Evolutionary conservation across 371 early-diverging fungal genomes (phyloP).

Genomic region (Mortierella sp.): DNA sequence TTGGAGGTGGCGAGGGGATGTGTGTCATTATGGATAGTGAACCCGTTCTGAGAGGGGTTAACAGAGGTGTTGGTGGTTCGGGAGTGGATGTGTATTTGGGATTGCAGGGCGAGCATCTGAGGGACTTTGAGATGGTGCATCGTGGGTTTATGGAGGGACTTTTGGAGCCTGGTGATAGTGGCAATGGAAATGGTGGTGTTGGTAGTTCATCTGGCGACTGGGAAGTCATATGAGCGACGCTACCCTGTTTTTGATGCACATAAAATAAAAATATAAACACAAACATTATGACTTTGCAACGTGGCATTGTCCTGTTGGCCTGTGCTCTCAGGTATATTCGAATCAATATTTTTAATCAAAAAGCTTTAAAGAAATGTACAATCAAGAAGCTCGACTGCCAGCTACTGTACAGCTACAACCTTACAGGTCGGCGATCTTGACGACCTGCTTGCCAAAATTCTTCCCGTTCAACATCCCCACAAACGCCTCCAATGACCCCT

Average conservation of each 20-base stretch:
- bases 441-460: constrained; percentile 86
- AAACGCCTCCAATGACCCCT: constrained; percentile 78
- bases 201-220: constrained; percentile 10
- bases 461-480: constrained; percentile 78
- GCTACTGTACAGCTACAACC: neutral
- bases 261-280: neutral
- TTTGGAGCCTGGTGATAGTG: constrained; percentile 13
- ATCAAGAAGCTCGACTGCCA: too few relatives aligned
- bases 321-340: neutral
- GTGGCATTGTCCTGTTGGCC: neutral
- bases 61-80: neutral
- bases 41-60: neutral
- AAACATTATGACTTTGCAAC: neutral
- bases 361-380: too few relatives aligned
- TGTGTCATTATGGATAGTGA: constrained; percentile 54
- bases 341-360: neutral
- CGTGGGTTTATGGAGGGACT: constrained; percentile 51
- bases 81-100: constrained; percentile 56
- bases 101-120: constrained; percentile 49
- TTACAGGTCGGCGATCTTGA: constrained; percentile 64
- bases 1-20: constrained; percentile 57
- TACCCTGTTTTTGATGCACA: neutral
- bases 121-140: constrained; percentile 51
- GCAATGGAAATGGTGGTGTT: neutral
- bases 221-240: constrained; percentile 17